Evolutionary conservation across 2,329 filamentous ascomycete species (phyloP), one percentile per base, ranked within the genome.

Genomic region (Penicillium sp.): DNA sequence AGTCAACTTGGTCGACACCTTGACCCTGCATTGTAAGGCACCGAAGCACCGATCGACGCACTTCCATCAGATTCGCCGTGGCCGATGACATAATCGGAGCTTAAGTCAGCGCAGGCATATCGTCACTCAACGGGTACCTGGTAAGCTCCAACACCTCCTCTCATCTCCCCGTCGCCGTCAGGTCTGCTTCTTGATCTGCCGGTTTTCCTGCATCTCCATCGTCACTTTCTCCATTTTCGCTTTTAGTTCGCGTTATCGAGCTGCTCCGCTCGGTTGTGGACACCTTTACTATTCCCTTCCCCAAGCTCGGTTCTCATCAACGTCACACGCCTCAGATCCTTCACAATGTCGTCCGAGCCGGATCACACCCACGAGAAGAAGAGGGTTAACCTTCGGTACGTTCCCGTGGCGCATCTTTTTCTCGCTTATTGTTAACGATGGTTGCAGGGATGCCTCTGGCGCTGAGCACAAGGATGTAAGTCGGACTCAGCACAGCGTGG

Each of bases 361-460:
- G 80, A 81, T 64, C 76, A 81, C 63, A 69, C 68, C 38, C 71
- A 89, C 55, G 80, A 85, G 66, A 91, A 90, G 84, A 86, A 87
- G 78, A 91, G 90, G 85, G 87, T 86, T 74, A 89, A 92, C 76
- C 74, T 92, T 75, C 82, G 84, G 89, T 92, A 83, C 72, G 88
- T 76, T 38, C 42, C 35, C 27, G 20, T 48, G 49, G 18, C 36
- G 46, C 33, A n/a, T 42, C 46, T 41, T 24, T 44, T 42, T 53
- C 43, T 56, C 40, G 53, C 58, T 62, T 51, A 44, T 16, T 60
- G 62, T 74, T 83, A 71, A 84, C 70, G 48, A 44, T 44, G 28
- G 42, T 31, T 33, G 64, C 63, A 96, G 91, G 78, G 91, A 96
- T 76, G 80, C 89, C 71, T 96, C 92, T 55, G 92, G 92, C 72